phyloP scores from a whole-genome alignment of 2,329 filamentous ascomycete genomes.

The Kalaharituber pfeilii region DNA sequence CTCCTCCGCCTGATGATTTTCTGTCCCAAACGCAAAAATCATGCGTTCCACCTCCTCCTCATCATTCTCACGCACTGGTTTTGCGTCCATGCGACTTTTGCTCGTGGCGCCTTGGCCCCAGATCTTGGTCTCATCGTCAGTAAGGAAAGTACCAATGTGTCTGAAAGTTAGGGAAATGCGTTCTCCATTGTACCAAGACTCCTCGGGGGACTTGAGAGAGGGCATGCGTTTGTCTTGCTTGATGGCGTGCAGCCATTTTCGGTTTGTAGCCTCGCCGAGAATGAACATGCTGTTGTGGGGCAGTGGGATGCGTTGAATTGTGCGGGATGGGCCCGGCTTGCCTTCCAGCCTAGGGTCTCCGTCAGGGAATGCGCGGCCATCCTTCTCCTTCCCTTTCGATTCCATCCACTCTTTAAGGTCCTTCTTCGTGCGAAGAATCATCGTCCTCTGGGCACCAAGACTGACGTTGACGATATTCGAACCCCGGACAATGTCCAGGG shows the following conservation, averaged over 20 bases:
- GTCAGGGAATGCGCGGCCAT: background rate
- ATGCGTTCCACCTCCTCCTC: constrained; percentile 47
- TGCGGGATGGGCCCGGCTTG: constrained; percentile 29
- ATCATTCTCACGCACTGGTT: constrained; percentile 51
- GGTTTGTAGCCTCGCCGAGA: constrained; percentile 66
- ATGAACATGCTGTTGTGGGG: constrained; percentile 80
- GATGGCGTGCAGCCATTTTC: constrained; percentile 82
- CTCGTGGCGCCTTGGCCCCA: constrained; percentile 80
- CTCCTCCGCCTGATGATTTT: constrained; percentile 52
- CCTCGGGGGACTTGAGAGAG: constrained; percentile 48
- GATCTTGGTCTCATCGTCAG: constrained; percentile 36
- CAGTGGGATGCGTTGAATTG: constrained; percentile 50
- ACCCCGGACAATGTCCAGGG: constrained; percentile 64
- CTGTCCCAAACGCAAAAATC: constrained; percentile 62
- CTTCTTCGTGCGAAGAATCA: constrained; percentile 76
- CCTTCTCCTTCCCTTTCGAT: background rate
- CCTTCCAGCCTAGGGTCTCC: background rate
- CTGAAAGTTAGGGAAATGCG: constrained; percentile 89
- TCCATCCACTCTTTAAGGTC: constrained; percentile 13
- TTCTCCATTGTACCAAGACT: constrained; percentile 54
- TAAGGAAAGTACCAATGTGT: constrained; percentile 69
- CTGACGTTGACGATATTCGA: constrained; percentile 86
- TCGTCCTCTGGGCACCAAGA: constrained; percentile 76
- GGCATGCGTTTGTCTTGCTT: constrained; percentile 61
- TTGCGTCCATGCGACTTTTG: constrained; percentile 46